phyloP scores from a whole-genome alignment of 768 basidiomycete genomes.

The Hemileccinum impolitum region DNA sequence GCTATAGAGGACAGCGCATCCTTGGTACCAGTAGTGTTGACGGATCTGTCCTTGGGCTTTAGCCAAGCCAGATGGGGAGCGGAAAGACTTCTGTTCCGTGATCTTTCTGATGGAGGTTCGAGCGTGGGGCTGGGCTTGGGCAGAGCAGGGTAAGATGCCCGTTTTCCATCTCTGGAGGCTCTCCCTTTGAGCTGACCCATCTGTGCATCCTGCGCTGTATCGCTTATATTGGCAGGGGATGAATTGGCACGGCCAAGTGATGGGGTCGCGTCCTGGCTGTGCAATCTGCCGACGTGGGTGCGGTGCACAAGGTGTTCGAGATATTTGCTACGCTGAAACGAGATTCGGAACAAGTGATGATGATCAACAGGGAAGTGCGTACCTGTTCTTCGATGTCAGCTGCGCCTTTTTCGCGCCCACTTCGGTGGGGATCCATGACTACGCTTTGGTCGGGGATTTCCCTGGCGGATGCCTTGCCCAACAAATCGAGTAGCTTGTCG shows the following conservation, averaged over 20 bases:
- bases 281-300: constrained; percentile 69
- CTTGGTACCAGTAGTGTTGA: constrained; percentile 3
- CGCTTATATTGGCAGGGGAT: constrained; percentile 22
- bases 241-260: constrained; percentile 30
- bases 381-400: constrained; percentile 65
- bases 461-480: constrained; percentile 68
- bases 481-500: constrained; percentile 65
- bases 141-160: constrained; percentile 18
- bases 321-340: constrained; percentile 63
- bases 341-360: constrained; percentile 7
- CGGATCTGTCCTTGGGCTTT: constrained; percentile 30
- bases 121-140: constrained; percentile 9
- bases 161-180: constrained; percentile 16
- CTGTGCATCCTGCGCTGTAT: not conserved
- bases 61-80: constrained; percentile 63
- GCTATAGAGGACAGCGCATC: constrained; percentile 6
- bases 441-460: constrained; percentile 70
- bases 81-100: constrained; percentile 51
- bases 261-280: constrained; percentile 71
- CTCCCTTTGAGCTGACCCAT: not conserved
- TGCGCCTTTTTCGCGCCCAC: constrained; percentile 50
- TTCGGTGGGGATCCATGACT: constrained; percentile 58
- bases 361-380: constrained; percentile 9
- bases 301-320: constrained; percentile 71
- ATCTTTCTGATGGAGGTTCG: constrained; percentile 20